Evolutionary conservation across 1,284 basidiomycete species (phyloP).

Genomic region (Apiotrichum mycotoxinovorans): DNA sequence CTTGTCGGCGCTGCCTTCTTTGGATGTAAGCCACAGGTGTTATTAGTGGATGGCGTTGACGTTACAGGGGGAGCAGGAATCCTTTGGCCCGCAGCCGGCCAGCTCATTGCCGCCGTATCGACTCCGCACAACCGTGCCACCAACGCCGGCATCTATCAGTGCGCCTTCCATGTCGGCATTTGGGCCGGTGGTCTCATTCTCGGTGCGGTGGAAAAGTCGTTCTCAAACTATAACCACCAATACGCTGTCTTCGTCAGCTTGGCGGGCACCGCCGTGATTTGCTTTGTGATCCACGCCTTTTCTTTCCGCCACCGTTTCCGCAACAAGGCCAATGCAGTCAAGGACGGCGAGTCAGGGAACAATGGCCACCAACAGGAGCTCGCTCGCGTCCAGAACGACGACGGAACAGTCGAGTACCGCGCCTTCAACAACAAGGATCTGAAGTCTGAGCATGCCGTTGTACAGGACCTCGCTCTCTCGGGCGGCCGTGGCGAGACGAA

Average conservation of each 20-base stretch:
- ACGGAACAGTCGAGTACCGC: slow-evolving; percentile 19
- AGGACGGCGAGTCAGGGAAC: not conserved
- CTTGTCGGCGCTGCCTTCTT: slow-evolving; percentile 19
- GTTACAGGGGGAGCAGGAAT: slow-evolving; percentile 10
- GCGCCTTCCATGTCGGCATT: slow-evolving; percentile 17
- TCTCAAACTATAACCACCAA: slow-evolving; percentile 18
- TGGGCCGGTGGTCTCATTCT: slow-evolving; percentile 17
- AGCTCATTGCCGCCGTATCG: slow-evolving; percentile 16
- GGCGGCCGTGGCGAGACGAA: not conserved
- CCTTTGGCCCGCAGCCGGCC: slow-evolving; percentile 17
- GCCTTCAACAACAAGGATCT: slow-evolving; percentile 1
- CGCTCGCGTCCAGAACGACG: slow-evolving; percentile 12
- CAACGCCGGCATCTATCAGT: slow-evolving; percentile 22
- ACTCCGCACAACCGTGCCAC: slow-evolving; percentile 17
- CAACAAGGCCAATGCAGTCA: not conserved
- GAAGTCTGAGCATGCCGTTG: slow-evolving; percentile 15
- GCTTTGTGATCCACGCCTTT: slow-evolving; percentile 11
- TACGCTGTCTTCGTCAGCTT: slow-evolving; percentile 18
- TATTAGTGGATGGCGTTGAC: not conserved
- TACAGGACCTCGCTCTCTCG: slow-evolving; percentile 14
- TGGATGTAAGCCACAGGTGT: slow-evolving; percentile 6
- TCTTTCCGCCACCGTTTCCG: slow-evolving; percentile 18
- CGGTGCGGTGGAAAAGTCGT: slow-evolving; percentile 14
- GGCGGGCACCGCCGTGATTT: slow-evolving; percentile 7
- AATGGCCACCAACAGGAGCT: not conserved